Percentiles rank a stretch among this genome's conserved stretches.
These are phyloP conservation scores for Trichoderma sp. DNA, from an alignment of 2,329 filamentous ascomycete species.

Conservation along the genomic window DNA sequence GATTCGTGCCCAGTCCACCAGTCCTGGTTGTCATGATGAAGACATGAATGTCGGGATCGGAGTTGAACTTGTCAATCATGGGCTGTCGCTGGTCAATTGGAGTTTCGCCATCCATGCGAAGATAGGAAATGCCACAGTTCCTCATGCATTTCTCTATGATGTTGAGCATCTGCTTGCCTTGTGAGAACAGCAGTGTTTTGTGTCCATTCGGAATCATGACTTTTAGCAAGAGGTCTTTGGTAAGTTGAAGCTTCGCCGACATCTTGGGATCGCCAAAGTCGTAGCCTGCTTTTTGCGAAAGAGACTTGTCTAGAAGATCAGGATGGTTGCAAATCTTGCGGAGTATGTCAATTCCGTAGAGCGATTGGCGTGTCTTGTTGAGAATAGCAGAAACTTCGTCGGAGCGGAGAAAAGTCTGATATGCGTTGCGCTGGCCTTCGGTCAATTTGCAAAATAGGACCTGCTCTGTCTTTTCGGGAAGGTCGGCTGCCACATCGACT, in stretches of 20 bases:
- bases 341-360: slow-evolving; percentile 88
- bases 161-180: slow-evolving; percentile 93
- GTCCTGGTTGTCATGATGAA: slow-evolving; percentile 96
- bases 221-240: slow-evolving; percentile 76
- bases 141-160: slow-evolving; percentile 84
- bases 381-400: slow-evolving; percentile 85
- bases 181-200: slow-evolving; percentile 90
- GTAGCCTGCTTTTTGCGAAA: slow-evolving; percentile 63
- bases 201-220: slow-evolving; percentile 90
- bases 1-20: slow-evolving; percentile 87
- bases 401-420: slow-evolving; percentile 78
- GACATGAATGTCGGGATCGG: slow-evolving; percentile 73
- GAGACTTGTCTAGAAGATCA: slow-evolving; percentile 71
- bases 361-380: slow-evolving; percentile 71
- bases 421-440: slow-evolving; percentile 71
- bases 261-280: slow-evolving; percentile 76
- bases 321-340: slow-evolving; percentile 98
- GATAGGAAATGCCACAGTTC: slow-evolving; percentile 70
- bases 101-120: slow-evolving; percentile 93
- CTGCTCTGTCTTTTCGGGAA: slow-evolving; percentile 94
- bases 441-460: slow-evolving; percentile 96
- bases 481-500: slow-evolving; percentile 86
- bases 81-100: slow-evolving; percentile 84
- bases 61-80: slow-evolving; percentile 93
- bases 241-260: slow-evolving; percentile 95